A percentile compares a stretch with the other conserved stretches of the same genome.
Evolutionary conservation across 139 green algal genomes (phyloP).

Genomic region (Chlamydomonas sp.): DNA sequence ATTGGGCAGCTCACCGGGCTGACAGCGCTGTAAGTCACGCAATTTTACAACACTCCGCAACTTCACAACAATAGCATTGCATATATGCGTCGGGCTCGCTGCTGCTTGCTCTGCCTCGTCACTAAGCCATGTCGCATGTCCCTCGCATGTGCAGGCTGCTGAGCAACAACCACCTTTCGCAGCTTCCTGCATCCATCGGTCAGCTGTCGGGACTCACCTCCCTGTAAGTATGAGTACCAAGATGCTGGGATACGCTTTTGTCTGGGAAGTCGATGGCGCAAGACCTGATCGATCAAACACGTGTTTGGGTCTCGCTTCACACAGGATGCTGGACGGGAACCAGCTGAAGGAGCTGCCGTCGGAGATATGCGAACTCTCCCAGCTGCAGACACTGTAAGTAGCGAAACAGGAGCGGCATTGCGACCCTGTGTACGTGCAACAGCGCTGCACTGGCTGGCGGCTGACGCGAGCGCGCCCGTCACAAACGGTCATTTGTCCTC

Average conservation of each 20-base stretch:
- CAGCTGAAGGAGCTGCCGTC: conserved; percentile 42
- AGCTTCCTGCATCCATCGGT: conserved; percentile 3
- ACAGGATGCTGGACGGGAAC: conserved; percentile 53
- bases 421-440: neutral
- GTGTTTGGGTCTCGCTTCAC: too few species aligned
- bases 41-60: too few species aligned
- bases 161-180: conserved; percentile 23
- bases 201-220: conserved; percentile 21
- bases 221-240: conserved; percentile 12
- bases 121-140: too few species aligned
- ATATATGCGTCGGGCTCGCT: too few species aligned
- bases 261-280: too few species aligned
- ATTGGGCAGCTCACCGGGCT: conserved; percentile 23
- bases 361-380: conserved; percentile 17
- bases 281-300: too few species aligned
- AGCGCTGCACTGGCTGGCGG: too few species aligned
- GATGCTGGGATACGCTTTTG: too few species aligned
- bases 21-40: conserved; percentile 10
- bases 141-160: conserved; percentile 7
- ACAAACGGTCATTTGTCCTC: too few species aligned
- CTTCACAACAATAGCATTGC: too few species aligned
- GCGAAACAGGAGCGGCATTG: neutral
- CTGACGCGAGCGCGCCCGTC: too few species aligned
- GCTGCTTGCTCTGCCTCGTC: too few species aligned
- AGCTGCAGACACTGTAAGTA: conserved; percentile 48